Evolutionary conservation across 257 asterid species (phyloP), one percentile per base, ranked within the genome.

Genomic region (Thymus quinquecostatus): DNA sequence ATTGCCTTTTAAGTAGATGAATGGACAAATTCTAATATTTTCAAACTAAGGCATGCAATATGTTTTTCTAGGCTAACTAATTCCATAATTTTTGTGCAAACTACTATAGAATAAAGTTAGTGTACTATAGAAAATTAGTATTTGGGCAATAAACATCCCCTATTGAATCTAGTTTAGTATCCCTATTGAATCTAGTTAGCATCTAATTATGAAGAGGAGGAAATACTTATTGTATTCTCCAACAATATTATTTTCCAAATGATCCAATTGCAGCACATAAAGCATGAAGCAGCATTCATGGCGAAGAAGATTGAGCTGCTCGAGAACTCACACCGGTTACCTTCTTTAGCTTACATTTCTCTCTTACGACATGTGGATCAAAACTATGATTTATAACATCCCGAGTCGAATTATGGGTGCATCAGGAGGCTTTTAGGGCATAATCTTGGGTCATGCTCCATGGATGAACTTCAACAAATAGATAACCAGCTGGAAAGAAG

Each of bases 381-480:
- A 8, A 47, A 9, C 5, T 47, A 9, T 47, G 5, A 36, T 36
- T 7, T 8, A 57, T 13, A 34, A 71, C 3, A 11, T 8, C 33
- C 9, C 21, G 27, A 48, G 4, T 49, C 28, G 10, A 38, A 62
- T 62, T 30, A 27, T 77, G 55, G n/a, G 12, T 66, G 29, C 45
- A 47, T 44, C 79, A 91, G 97, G 78, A 87, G 79, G 86, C 75
- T 84, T 68, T 66, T 86, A 85, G 97, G 97, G 54, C 92, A 87
- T 51, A 75, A 83, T 56, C 47, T 91, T 13, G 85, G 80, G 14
- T 53, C 79, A 21, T 80, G 89, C 70, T 82, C 96, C 10, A 1
- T 81, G 58, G 75, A 80, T 71, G 96, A 91, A 76, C 84, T 91
- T 64, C 85, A 83, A 30, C 82, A 87, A 77, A 84, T 89, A 47